These are phyloP conservation scores for Geranomyces michiganensis DNA, from an alignment of 192 early-diverging fungal species.

Conservation along the genomic window DNA sequence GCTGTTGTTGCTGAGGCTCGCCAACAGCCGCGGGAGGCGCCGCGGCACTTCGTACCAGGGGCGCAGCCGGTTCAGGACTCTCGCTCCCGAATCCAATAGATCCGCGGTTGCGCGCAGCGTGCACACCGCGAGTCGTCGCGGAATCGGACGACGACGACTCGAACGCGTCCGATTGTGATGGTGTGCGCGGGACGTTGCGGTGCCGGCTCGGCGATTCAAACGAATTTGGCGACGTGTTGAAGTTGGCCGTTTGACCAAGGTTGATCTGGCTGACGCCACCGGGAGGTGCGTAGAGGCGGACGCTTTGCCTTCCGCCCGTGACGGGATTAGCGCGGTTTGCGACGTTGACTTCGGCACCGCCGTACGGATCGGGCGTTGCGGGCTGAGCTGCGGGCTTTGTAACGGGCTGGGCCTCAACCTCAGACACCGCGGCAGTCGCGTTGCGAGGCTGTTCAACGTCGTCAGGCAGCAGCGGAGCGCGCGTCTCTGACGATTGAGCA, in stretches of 20 bases:
- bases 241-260: not conserved
- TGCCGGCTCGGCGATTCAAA: not conserved
- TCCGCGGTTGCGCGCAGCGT: constrained; percentile 27
- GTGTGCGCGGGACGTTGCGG: not conserved
- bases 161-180: not conserved
- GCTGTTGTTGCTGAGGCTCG: not conserved
- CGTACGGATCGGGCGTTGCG: constrained; percentile 5
- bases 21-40: not conserved
- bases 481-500: not conserved
- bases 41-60: not conserved
- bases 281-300: constrained; percentile 26
- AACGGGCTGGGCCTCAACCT: not conserved
- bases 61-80: constrained; percentile 6
- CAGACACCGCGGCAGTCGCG: not conserved
- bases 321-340: constrained; percentile 30
- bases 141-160: not conserved
- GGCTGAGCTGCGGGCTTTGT: not conserved
- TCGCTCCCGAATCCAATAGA: constrained; percentile 16
- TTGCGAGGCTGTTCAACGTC: not conserved
- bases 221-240: not conserved
- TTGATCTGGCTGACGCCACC: constrained; percentile 25
- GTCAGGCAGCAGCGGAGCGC: not conserved
- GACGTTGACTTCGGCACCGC: constrained; percentile 4
- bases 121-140: not conserved
- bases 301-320: constrained; percentile 21